These are phyloP conservation scores for Phytophthora litchii DNA, from an alignment of 352 stramenopile genomes.

Conservation along the genomic window DNA sequence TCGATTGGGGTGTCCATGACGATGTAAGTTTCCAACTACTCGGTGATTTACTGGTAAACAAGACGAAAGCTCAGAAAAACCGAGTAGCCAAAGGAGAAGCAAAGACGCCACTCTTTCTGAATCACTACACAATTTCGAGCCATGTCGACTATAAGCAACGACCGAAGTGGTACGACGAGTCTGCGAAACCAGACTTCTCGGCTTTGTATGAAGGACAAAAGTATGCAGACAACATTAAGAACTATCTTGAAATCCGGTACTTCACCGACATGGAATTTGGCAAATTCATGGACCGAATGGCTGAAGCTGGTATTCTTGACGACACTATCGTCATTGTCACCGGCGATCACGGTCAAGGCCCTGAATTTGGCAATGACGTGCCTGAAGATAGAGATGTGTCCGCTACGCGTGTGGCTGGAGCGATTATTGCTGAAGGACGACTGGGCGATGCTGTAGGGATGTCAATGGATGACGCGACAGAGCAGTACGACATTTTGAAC, in stretches of 20 bases:
- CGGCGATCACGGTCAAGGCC: slow-evolving; percentile 55
- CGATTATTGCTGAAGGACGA: slow-evolving; percentile 42
- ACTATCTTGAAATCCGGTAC: slow-evolving; percentile 57
- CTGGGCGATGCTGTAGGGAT: slow-evolving; percentile 33
- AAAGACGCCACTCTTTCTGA: slow-evolving; percentile 57
- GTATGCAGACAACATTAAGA: slow-evolving; percentile 33
- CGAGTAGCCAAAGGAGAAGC: slow-evolving; percentile 18
- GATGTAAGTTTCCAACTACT: slow-evolving; percentile 49
- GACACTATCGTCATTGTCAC: slow-evolving; percentile 62
- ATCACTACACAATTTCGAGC: slow-evolving; percentile 67
- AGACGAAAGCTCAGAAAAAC: slow-evolving; percentile 31
- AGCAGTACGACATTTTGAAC: slow-evolving; percentile 50
- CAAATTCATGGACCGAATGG: slow-evolving; percentile 61
- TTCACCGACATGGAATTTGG: slow-evolving; percentile 58
- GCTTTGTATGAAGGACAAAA: slow-evolving; percentile 37
- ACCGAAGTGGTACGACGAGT: slow-evolving; percentile 45
- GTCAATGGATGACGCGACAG: slow-evolving; percentile 34
- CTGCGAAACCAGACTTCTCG: slow-evolving; percentile 48
- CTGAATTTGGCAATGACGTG: slow-evolving; percentile 36
- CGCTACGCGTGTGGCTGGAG: slow-evolving; percentile 37
- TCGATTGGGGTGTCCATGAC: slow-evolving; percentile 51
- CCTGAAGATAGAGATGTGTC: slow-evolving; percentile 43
- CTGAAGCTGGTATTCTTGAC: slow-evolving; percentile 45
- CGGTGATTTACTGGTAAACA: slow-evolving; percentile 45
- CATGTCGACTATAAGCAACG: slow-evolving; percentile 45